Base-by-base conservation (phyloP, 1,284 basidiomycete species). In the Cryptococcus hybrid region DNA sequence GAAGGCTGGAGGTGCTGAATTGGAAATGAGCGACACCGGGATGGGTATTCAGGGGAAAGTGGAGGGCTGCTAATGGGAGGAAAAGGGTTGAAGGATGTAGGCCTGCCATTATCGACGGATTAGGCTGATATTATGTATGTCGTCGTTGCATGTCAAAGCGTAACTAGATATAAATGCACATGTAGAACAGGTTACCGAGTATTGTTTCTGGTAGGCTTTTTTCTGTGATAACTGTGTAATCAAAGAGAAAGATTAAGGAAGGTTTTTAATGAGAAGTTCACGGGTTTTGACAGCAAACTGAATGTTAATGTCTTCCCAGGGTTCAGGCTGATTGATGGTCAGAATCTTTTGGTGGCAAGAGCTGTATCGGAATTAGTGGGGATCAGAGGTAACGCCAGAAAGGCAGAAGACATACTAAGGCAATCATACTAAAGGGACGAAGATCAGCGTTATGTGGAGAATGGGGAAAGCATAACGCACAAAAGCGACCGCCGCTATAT, bases 341-440 rank as follows among this genome's bases (percentile, higher is more conserved):
- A 76, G 43, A 40, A 74, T 60, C 34, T 63, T 63, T 70, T 76
- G 18, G 74, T 73, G 2, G 72, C 69, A 34, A 76, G 67, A 2
- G 68, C 73, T 73, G 52, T n/a, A 51, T 30, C 30, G 3, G 37
- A 18, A 42, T 50, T 40, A 39, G 46, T 36, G 34, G 12, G 39
- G 1, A 44, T n/a, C 9, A 35, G 45, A 36, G 15, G 9, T 24
- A 15, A 5, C 18, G 24, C 35, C 3, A 38, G 9, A 49, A 15
- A 37, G 8, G n/a, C 12, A 6, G n/a, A n/a, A 13, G 6, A 47
- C 73, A 59, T 53, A 74, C 74, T 72, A 34, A 75, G 62, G 48
- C 69, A 70, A 52, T 75, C 71, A 54, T 74, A 71, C 69, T 71
- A 51, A 37, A 30, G 3, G 30, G 30, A 30, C 30, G 30, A 30